Evolutionary conservation across 2,329 filamentous ascomycete genomes (phyloP), one percentile per base, ranked within the genome.

Genomic region (Cladosporium phlei): DNA sequence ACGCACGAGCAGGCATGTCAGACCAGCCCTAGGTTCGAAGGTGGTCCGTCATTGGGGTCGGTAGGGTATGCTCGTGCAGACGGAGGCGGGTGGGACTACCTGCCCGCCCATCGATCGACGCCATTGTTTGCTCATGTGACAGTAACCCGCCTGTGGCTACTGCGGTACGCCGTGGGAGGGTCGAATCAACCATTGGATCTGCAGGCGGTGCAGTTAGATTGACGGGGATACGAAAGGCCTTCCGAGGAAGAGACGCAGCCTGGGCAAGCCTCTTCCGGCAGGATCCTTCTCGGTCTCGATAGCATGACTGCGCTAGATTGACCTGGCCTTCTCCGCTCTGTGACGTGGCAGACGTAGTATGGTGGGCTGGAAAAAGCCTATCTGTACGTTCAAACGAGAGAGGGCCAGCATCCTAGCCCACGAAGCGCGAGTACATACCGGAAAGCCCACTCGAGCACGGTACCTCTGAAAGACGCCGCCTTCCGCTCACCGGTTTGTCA

Each of bases 311-410:
- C 67, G 66, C 69, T 72, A 72, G 69, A 64, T 66, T 61, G 65
- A 66, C 68, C 68, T 69, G 64, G 64, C 65, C 63, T 67, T 71
- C 69, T 70, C 68, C 70, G 69, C 73, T 70, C 66, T 70, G 70
- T 73, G 70, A 74, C 71, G 71, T 74, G 71, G 71, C 70, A 66
- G 64, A 52, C 64, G 59, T 60, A 67, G 66, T 67, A 62, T 70
- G 66, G 68, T 68, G 63, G 68, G 42, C 40, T 46, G 19, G 37
- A 24, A 44, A 48, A 48, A 48, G 46, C 35, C 46, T 48, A 48
- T 43, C 38, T 49, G 47, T 42, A 21, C 37, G 44, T 38, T 47
- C 33, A 43, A 43, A 44, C 44, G 46, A 22, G 34, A 38, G 46
- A 42, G 33, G 35, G 37, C 34, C 45, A 40, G 45, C 45, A 40